These are phyloP conservation scores for Triticum aestivum DNA, from an alignment of 176 grass and related monocot genomes.

Conservation along the genomic window DNA sequence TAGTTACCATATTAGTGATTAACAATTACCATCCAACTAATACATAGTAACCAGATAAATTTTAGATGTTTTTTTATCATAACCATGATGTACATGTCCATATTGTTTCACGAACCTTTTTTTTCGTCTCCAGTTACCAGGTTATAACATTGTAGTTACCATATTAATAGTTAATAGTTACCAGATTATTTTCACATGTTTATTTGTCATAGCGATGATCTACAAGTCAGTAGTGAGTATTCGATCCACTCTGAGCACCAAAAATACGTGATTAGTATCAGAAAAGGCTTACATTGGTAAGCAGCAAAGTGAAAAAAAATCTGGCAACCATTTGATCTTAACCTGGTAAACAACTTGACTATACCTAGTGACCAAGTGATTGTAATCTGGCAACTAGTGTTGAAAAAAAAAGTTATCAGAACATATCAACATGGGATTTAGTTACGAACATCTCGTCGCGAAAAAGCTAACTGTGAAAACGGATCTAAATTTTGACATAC, in stretches of 20 bases:
- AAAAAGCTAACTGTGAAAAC: too few relatives aligned
- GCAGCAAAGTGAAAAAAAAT: not conserved
- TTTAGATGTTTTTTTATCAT: too few relatives aligned
- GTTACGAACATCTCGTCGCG: too few relatives aligned
- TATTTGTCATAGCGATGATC: not conserved
- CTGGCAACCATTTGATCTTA: not conserved
- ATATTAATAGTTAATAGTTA: not conserved
- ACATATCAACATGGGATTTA: too few relatives aligned
- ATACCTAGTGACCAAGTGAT: not conserved
- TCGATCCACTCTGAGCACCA: not conserved
- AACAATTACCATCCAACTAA: too few relatives aligned
- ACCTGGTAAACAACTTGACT: not conserved
- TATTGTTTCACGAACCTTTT: too few relatives aligned
- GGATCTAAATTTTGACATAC: too few relatives aligned
- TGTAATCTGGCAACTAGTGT: too few relatives aligned
- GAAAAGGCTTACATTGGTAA: not conserved
- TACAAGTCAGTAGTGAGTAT: not conserved
- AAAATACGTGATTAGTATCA: not conserved
- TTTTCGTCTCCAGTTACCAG: not conserved
- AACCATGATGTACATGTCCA: too few relatives aligned
- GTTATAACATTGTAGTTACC: not conserved
- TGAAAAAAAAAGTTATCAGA: too few relatives aligned
- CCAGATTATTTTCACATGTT: not conserved
- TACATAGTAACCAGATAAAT: too few relatives aligned
- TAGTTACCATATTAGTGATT: too few relatives aligned